Percentiles rank a stretch among this genome's conserved stretches.
These are phyloP conservation scores for Cladophialophora carrionii DNA, from an alignment of 2,329 filamentous ascomycete genomes.

Conservation along the genomic window DNA sequence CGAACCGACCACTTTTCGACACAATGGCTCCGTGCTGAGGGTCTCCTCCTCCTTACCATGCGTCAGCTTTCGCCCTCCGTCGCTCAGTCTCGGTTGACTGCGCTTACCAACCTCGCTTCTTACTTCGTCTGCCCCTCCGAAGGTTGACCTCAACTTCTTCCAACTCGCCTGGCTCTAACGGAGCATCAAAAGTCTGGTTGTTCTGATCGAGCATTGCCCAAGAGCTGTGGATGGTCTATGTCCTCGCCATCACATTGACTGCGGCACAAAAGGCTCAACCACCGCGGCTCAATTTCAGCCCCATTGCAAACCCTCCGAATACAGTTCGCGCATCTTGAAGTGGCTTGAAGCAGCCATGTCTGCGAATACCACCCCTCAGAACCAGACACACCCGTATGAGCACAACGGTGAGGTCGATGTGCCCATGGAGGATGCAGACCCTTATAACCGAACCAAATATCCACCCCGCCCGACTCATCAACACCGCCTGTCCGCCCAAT, in stretches of 20 bases:
- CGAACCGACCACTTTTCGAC: constrained; percentile 1
- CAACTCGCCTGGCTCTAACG: constrained; percentile 7
- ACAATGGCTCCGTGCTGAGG: constrained; percentile 32
- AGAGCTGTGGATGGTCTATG: constrained; percentile 16
- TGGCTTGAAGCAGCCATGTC: constrained; percentile 45
- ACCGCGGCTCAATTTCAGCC: constrained; percentile 18
- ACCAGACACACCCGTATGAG: constrained; percentile 66
- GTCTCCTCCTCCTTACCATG: constrained; percentile 27
- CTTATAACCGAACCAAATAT: constrained; percentile 85
- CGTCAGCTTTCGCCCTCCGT: constrained; percentile 21
- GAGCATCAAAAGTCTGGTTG: neutral
- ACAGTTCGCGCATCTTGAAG: neutral
- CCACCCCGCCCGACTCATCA: constrained; percentile 77
- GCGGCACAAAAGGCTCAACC: constrained; percentile 13
- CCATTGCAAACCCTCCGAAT: constrained; percentile 7
- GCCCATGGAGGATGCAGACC: constrained; percentile 86
- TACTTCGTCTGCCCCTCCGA: constrained; percentile 24
- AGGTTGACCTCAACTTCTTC: neutral
- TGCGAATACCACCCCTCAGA: constrained; percentile 62
- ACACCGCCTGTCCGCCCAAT: constrained; percentile 72
- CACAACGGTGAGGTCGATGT: constrained; percentile 70
- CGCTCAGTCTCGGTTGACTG: constrained; percentile 31
- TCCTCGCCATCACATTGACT: constrained; percentile 2
- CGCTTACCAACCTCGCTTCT: constrained; percentile 31
- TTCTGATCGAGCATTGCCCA: neutral